These are phyloP conservation scores for Agastache rugosa DNA, from an alignment of 257 asterid genomes.

Conservation along the genomic window DNA sequence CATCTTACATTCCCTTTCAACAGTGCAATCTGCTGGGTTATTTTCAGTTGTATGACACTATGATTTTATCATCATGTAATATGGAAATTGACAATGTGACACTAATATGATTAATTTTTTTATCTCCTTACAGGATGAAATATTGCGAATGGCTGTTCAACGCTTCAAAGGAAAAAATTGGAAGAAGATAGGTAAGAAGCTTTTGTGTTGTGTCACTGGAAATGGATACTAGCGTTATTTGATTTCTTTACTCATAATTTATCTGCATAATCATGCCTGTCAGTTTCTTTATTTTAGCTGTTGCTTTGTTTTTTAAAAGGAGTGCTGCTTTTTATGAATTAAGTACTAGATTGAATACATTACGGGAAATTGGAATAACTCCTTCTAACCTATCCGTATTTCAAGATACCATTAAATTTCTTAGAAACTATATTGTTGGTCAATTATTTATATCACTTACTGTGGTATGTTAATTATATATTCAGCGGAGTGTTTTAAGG, in stretches of 20 bases:
- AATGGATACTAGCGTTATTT: constrained; percentile 24
- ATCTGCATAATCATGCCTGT: constrained; percentile 3
- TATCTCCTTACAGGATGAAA: constrained; percentile 75
- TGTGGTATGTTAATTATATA: constrained; percentile 29
- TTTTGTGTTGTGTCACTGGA: constrained; percentile 33
- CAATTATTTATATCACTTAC: constrained; percentile 15
- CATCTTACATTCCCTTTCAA: constrained; percentile 1
- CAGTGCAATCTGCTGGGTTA: constrained; percentile 24
- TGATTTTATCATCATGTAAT: not conserved
- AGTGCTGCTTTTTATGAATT: constrained; percentile 18
- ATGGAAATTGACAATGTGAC: constrained; percentile 16
- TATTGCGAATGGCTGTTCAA: constrained; percentile 81
- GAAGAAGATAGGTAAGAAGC: constrained; percentile 82
- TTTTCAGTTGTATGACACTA: constrained; percentile 17
- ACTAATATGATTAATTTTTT: constrained; percentile 28
- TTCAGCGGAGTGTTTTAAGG: constrained; percentile 94
- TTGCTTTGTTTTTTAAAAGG: too few species aligned
- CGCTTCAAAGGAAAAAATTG: constrained; percentile 94
- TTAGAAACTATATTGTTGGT: not conserved
- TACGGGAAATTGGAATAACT: constrained; percentile 10
- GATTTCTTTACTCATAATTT: constrained; percentile 19
- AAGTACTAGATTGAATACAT: constrained; percentile 17
- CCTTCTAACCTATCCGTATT: constrained; percentile 6
- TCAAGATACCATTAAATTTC: constrained; percentile 1
- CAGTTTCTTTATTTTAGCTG: constrained; percentile 31